These are phyloP conservation scores for Geopyxis carbonaria DNA, from an alignment of 495 filamentous ascomycete genomes.

Conservation along the genomic window DNA sequence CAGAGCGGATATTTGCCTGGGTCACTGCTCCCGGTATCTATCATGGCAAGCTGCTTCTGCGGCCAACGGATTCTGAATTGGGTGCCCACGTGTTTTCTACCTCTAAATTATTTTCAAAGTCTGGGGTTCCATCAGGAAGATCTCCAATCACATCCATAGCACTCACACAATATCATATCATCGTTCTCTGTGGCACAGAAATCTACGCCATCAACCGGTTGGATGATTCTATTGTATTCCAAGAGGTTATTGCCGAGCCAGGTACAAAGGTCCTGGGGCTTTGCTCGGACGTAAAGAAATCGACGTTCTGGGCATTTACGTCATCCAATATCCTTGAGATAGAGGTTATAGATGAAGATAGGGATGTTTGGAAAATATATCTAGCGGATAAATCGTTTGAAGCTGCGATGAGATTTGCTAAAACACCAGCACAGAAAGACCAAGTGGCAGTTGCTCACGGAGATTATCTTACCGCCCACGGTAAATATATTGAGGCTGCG, in stretches of 20 bases:
- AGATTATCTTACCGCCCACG: conserved; percentile 65
- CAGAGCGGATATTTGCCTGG: conserved; percentile 76
- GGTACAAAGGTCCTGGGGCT: conserved; percentile 64
- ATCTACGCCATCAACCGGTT: conserved; percentile 72
- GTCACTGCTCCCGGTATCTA: conserved; percentile 73
- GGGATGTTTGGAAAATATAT: conserved; percentile 90
- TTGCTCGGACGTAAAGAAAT: conserved; percentile 74
- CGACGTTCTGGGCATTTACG: conserved; percentile 94
- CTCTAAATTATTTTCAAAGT: conserved; percentile 55
- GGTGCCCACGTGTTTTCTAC: conserved; percentile 49
- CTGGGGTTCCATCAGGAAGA: conserved; percentile 50
- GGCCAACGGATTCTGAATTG: conserved; percentile 36
- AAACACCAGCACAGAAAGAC: conserved; percentile 57
- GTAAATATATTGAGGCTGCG: conserved; percentile 68
- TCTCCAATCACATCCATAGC: conserved; percentile 59
- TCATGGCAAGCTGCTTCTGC: conserved; percentile 53
- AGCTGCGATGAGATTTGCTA: conserved; percentile 66
- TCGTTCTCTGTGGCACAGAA: conserved; percentile 66
- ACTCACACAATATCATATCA: conserved; percentile 80
- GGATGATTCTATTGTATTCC: conserved; percentile 65
- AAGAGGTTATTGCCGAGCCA: conserved; percentile 68
- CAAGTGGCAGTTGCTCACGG: conserved; percentile 77
- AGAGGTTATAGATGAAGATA: conserved; percentile 69
- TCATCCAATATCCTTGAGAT: conserved; percentile 81
- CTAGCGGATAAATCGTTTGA: conserved; percentile 72